These are phyloP conservation scores for Botryotinia convoluta DNA, from an alignment of 2,329 filamentous ascomycete species.

Conservation along the genomic window DNA sequence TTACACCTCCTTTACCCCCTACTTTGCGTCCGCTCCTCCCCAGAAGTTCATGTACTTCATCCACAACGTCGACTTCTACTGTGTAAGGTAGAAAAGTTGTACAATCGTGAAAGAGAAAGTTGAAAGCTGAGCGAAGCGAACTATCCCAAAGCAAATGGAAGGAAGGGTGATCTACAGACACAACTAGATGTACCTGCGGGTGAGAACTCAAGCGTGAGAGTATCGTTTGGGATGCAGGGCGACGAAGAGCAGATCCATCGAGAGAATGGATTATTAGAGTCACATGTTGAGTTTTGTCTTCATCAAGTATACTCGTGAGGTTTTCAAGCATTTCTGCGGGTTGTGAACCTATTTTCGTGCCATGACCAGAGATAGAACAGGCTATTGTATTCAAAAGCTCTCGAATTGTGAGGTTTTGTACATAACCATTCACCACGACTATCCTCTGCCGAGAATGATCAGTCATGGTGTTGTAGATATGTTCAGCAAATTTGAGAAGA, in stretches of 20 bases:
- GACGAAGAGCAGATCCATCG: constrained; percentile 75
- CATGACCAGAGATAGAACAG: constrained; percentile 52
- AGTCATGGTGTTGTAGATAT: constrained; percentile 52
- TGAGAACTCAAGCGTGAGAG: constrained; percentile 76
- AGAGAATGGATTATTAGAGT: constrained; percentile 82
- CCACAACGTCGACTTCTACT: constrained; percentile 77
- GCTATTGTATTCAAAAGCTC: constrained; percentile 70
- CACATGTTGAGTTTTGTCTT: constrained; percentile 47
- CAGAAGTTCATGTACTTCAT: constrained; percentile 84
- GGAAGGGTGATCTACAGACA: constrained; percentile 83
- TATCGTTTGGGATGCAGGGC: constrained; percentile 64
- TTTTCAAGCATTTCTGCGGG: constrained; percentile 66
- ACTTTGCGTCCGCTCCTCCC: constrained; percentile 76
- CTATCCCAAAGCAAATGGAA: constrained; percentile 90
- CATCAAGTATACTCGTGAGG: constrained; percentile 60
- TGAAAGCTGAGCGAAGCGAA: constrained; percentile 75
- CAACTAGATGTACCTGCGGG: constrained; percentile 67
- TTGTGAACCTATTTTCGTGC: constrained; percentile 46
- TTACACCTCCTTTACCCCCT: constrained; percentile 86
- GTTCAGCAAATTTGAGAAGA: constrained; percentile 70
- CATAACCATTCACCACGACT: constrained; percentile 84
- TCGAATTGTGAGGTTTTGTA: constrained; percentile 61
- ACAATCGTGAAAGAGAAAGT: constrained; percentile 88
- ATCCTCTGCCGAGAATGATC: constrained; percentile 50
- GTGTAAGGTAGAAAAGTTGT: constrained; percentile 80